Conservation (phyloP, 2,329 filamentous ascomycete species). For the Epichloe uncinata region DNA sequence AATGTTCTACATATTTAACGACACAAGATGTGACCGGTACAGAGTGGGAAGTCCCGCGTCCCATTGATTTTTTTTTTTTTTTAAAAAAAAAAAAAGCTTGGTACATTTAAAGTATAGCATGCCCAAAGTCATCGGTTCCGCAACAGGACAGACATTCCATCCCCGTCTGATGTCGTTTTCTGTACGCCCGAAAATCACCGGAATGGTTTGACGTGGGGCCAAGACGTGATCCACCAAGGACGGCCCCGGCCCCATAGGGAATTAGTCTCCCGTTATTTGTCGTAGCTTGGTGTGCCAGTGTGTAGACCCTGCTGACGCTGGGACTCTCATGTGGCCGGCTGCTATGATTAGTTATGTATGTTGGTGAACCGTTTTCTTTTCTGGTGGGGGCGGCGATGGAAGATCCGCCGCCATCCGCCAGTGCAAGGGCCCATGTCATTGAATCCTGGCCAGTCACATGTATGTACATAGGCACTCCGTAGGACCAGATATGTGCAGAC, state of each 20-base stretch:
- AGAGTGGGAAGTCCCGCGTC: no score
- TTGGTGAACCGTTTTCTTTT: not conserved
- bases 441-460: no score
- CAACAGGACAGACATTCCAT: no score
- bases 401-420: not conserved
- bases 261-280: not conserved
- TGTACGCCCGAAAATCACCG: constrained; percentile 2
- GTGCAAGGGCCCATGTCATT: not conserved
- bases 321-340: not conserved
- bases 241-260: not conserved
- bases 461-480: no score
- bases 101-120: no score
- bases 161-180: no score
- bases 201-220: not conserved
- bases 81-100: no score
- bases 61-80: no score
- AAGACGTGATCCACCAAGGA: not conserved
- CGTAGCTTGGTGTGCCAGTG: not conserved
- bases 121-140: no score
- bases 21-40: no score
- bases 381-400: not conserved
- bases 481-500: not conserved
- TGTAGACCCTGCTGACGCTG: not conserved
- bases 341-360: constrained; percentile 2
- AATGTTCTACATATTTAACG: no score